Base-by-base conservation (phyloP, 2,329 filamentous ascomycete species). In the Xylaria sp. region DNA sequence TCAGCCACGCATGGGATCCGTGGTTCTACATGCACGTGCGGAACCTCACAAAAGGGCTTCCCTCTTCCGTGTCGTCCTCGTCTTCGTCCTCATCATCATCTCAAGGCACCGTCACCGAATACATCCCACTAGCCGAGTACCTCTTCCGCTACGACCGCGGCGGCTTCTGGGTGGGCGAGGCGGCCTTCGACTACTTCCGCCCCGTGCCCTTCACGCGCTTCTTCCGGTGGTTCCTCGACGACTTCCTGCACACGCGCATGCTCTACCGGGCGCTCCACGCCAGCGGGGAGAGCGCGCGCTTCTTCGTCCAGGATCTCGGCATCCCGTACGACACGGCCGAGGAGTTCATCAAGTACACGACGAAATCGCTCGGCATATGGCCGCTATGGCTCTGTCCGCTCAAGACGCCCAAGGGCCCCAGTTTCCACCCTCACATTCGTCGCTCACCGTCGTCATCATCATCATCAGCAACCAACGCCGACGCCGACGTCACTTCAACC, bases 21-120 rank as follows among this genome's bases (percentile, higher is more conserved):
- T 94, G 92, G 92, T 93, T 90, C 79, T 94, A 93, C 77, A 83
- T 94, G 68, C 91, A 94, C 76, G 91, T 88, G 20, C 81, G 87
- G 74, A 82, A 87, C 48, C 78, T 78, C 69, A 86, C 82, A 15
- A 74, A 73, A 73, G 66, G 62, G 39, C 70, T 77, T 5, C 72
- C 77, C 2, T 77, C 77, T 60, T 77, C 69, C 15, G 64, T 48
- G 8, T 23, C 68, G 60, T 73, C 56, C 54, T 72, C 58, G 58
- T 69, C 63, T 65, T 77, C 65, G 18, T 63, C 6, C 7, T 20
- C 61, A 46, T 3, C 51, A 2, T 13, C 18, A 8, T 28, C 52
- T 8, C 60, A 63, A 54, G 73, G 72, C 55, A 73, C 66, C 1
- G 75, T 78, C 18, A 78, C 77, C 63, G 89, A 92, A 60, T 88